phyloP scores from a whole-genome alignment of 2,329 filamentous ascomycete species.

The Blastomyces parvus region DNA sequence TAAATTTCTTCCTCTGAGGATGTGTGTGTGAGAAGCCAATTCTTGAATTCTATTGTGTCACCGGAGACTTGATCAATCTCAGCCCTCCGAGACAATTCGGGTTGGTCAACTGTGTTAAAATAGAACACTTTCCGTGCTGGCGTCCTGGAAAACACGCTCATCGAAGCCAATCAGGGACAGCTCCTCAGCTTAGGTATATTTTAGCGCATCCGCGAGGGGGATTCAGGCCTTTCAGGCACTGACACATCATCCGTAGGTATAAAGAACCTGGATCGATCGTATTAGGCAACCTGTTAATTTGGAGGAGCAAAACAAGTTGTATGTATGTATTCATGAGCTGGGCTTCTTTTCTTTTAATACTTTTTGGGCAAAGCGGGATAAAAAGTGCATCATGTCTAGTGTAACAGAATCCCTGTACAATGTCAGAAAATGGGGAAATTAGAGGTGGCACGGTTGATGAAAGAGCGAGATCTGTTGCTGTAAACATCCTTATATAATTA shows the following conservation, averaged over 20 bases:
- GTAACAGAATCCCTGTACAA: no score
- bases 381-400: background rate
- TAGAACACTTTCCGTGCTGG: background rate
- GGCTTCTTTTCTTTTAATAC: background rate
- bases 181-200: no score
- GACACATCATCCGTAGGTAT: slow-evolving; percentile 6
- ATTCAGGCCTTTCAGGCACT: slow-evolving; percentile 4
- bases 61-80: background rate
- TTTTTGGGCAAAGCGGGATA: background rate
- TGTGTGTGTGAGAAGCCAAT: background rate
- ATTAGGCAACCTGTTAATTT: background rate
- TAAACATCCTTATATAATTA: background rate
- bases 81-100: no score
- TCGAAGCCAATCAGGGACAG: background rate
- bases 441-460: background rate
- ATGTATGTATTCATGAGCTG: background rate
- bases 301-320: background rate
- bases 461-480: background rate
- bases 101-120: background rate
- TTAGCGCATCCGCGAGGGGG: background rate
- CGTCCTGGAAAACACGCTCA: background rate
- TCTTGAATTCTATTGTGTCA: background rate
- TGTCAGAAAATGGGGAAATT: background rate
- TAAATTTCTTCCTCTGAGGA: no score
- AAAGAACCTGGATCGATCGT: background rate